Evolutionary conservation across 345 rosid genomes (phyloP), one percentile per base, ranked within the genome.

Genomic region (Heritiera fomes): DNA sequence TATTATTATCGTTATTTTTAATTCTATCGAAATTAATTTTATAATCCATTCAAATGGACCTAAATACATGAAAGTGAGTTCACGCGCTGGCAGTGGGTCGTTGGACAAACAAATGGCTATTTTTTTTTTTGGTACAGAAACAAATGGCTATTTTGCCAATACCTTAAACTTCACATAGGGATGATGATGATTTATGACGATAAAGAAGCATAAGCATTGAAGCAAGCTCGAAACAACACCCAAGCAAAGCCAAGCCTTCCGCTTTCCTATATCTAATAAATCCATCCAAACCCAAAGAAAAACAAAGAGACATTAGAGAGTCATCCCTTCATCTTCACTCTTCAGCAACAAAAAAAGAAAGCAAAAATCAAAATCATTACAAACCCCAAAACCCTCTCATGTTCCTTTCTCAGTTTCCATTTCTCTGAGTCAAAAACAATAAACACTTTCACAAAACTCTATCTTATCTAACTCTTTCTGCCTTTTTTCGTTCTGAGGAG

Each of bases 21-120:
- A 23, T 23, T 23, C 28, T 23, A 23, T 23, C 2, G 4, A 38
- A 38, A 38, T 38, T 4, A 38, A 38, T 38, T 38, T 38, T 38
- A 38, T 38, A 2, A 38, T 38, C 4, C 41, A 38, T 38, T 4
- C 4, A 38, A 4, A 38, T 38, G 41, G 41, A 4, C 41, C 43
- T 41, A 47, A 47, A 15, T 56, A 30, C 8, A 18, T 8, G 76
- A 73, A n/a, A 45, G 70, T 17, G 53, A 50, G 6, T 2, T 1
- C 49, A 77, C 79, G 79, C 79, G 79, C 73, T 20, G 28, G 6
- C 30, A 53, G 60, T 49, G 50, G 60, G 66, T 40, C 1, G 77
- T 30, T n/a, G 77, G 32, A 12, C 1, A 8, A 73, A 40, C 1
- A 30, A 8, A 2, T 15, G n/a, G 30, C 13, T 18, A 18, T 1